Percentiles rank a stretch among this genome's conserved stretches.
Evolutionary conservation across 768 basidiomycete genomes (phyloP).

Genomic region (Pleurotus giganteus): DNA sequence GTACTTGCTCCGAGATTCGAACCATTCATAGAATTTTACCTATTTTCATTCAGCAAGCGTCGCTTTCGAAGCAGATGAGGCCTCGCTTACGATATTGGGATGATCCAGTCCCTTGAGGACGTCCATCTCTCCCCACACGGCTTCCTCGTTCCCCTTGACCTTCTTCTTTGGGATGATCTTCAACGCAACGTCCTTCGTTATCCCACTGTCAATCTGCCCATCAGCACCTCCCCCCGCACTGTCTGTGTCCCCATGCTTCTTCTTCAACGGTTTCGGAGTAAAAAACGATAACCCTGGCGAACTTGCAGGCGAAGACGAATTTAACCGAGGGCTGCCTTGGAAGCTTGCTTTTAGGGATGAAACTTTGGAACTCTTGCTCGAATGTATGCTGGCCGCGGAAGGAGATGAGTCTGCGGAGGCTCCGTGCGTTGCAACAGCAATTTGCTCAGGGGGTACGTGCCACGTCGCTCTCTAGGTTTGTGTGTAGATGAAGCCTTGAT

Average conservation of each 20-base stretch:
- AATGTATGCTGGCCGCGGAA: conserved; percentile 3
- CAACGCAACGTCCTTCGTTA: conserved; percentile 74
- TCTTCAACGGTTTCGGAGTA: not conserved
- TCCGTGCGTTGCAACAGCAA: conserved; percentile 54
- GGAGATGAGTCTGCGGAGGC: conserved; percentile 38
- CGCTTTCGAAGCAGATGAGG: not conserved
- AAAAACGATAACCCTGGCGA: not conserved
- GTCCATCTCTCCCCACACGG: conserved; percentile 93
- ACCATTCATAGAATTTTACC: conserved; percentile 97
- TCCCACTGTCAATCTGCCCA: conserved; percentile 19
- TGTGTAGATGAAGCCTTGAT: conserved; percentile 5
- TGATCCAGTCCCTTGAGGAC: conserved; percentile 88
- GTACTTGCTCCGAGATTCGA: conserved; percentile 91
- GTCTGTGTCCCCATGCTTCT: not conserved
- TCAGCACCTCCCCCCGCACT: not conserved
- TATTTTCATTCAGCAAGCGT: conserved; percentile 23
- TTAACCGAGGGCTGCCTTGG: not conserved
- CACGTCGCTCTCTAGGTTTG: conserved; percentile 63
- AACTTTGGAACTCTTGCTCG: conserved; percentile 14
- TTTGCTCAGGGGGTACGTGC: conserved; percentile 67
- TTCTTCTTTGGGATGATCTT: conserved; percentile 96
- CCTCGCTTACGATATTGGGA: conserved; percentile 73
- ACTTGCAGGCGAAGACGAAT: not conserved
- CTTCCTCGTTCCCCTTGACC: conserved; percentile 86
- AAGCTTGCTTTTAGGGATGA: conserved; percentile 15